phyloP scores from a whole-genome alignment of 2,329 filamentous ascomycete genomes.

The Cytospora chrysosperma region DNA sequence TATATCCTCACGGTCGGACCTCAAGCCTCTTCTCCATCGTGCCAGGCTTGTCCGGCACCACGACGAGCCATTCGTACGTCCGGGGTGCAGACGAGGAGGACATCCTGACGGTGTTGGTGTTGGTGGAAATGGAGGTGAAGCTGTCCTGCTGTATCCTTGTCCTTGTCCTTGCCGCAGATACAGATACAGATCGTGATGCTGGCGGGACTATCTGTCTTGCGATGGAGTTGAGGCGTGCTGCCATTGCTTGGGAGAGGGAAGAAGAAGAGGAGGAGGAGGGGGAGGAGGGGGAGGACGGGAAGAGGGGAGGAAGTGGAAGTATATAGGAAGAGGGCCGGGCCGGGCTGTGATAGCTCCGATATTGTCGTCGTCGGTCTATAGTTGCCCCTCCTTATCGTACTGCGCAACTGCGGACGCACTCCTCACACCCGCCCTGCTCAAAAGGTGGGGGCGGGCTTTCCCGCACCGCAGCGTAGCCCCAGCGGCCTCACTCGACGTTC shows the following conservation, averaged over 20 bases:
- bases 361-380: background rate
- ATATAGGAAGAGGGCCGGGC: too few relatives aligned
- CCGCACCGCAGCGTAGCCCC: background rate
- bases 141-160: too few relatives aligned
- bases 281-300: too few relatives aligned
- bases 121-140: background rate
- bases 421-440: too few relatives aligned
- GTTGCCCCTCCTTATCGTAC: too few relatives aligned
- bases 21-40: conserved; percentile 60
- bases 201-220: background rate
- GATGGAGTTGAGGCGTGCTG: conserved; percentile 15
- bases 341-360: background rate
- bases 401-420: background rate
- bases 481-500: too few relatives aligned
- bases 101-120: too few relatives aligned
- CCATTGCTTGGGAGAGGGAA: background rate
- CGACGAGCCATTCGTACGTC: conserved; percentile 65
- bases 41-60: conserved; percentile 66
- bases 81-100: conserved; percentile 26
- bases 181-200: conserved; percentile 13
- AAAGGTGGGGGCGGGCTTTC: background rate
- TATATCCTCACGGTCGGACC: conserved; percentile 53
- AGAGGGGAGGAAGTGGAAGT: too few relatives aligned
- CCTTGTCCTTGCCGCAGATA: background rate
- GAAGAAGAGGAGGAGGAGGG: too few relatives aligned